A percentile compares a stretch with the other conserved stretches of the same genome.
Conservation (phyloP, 352 stramenopile genomes). For the Halophytophthora polymorphica region DNA sequence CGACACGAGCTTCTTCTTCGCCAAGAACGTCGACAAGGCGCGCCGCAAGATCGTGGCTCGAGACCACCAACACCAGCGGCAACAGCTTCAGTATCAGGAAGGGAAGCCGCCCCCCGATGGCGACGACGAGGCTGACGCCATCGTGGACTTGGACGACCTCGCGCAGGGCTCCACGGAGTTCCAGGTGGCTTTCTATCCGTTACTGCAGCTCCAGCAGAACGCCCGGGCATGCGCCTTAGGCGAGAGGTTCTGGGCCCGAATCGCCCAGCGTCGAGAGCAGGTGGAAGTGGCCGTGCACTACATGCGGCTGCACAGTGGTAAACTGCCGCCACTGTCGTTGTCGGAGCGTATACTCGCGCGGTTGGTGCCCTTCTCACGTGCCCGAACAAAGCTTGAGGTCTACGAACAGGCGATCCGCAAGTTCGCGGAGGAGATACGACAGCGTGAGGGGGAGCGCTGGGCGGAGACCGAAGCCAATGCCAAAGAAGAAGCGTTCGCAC, state of each 20-base stretch:
- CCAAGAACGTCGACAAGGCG: slow-evolving; percentile 56
- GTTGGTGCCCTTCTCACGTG: slow-evolving; percentile 38
- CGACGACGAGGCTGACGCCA: slow-evolving; percentile 23
- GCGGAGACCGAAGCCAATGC: slow-evolving; percentile 18
- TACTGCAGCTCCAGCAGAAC: slow-evolving; percentile 64
- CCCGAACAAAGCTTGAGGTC: slow-evolving; percentile 13
- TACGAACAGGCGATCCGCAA: slow-evolving; percentile 20
- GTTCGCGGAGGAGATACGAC: slow-evolving; percentile 30
- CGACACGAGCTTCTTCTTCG: slow-evolving; percentile 60
- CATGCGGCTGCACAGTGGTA: slow-evolving; percentile 53
- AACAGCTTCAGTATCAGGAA: not conserved
- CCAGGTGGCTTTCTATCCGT: slow-evolving; percentile 62
- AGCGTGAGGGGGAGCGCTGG: slow-evolving; percentile 10
- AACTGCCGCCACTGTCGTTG: slow-evolving; percentile 42
- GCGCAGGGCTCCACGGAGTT: slow-evolving; percentile 53
- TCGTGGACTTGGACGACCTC: slow-evolving; percentile 59
- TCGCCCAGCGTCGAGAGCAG: slow-evolving; percentile 33
- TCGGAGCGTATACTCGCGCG: slow-evolving; percentile 26
- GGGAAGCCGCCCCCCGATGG: not conserved
- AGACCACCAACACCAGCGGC: slow-evolving; percentile 9
- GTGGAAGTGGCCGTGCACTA: slow-evolving; percentile 57
- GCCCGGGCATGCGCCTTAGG: slow-evolving; percentile 43
- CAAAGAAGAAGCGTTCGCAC: slow-evolving; percentile 9
- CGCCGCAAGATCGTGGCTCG: slow-evolving; percentile 40
- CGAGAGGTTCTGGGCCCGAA: slow-evolving; percentile 44